Conservation (phyloP, 2,329 filamentous ascomycete species). For the Pseudocercospora pini-densiflorae region DNA sequence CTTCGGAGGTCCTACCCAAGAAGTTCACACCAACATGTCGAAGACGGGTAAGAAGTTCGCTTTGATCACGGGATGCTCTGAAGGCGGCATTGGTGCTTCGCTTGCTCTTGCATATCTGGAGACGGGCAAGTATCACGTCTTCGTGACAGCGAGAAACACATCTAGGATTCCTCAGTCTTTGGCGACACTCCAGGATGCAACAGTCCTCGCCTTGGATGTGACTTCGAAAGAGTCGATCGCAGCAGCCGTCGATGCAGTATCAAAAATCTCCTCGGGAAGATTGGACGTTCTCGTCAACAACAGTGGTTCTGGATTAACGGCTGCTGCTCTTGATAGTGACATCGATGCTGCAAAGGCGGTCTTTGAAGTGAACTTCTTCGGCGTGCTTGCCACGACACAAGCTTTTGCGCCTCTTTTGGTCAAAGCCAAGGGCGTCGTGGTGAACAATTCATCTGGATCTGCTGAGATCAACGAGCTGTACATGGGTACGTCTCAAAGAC, state of each 20-base stretch:
- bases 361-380: conserved; percentile 62
- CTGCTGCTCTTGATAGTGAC: not conserved
- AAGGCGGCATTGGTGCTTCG: conserved; percentile 64
- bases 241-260: conserved; percentile 18
- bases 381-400: conserved; percentile 62
- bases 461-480: conserved; percentile 44
- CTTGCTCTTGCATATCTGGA: conserved; percentile 62
- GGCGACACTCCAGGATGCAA: conserved; percentile 57
- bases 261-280: conserved; percentile 31
- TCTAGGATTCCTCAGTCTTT: conserved; percentile 54
- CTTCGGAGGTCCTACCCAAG: too few relatives aligned
- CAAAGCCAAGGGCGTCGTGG: conserved; percentile 49
- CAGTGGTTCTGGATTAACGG: conserved; percentile 14
- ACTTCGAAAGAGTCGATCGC: conserved; percentile 54
- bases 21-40: too few relatives aligned
- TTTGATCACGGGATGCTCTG: conserved; percentile 48
- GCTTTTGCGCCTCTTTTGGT: conserved; percentile 60
- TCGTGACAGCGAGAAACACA: conserved; percentile 61
- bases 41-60: not conserved
- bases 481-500: conserved; percentile 44
- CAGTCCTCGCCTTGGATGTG: conserved; percentile 57
- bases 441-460: conserved; percentile 48
- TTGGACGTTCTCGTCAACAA: conserved; percentile 65
- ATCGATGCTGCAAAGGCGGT: not conserved
- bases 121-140: conserved; percentile 56